These are phyloP conservation scores for Jackrogersella minutella DNA, from an alignment of 495 filamentous ascomycete species.

Conservation along the genomic window DNA sequence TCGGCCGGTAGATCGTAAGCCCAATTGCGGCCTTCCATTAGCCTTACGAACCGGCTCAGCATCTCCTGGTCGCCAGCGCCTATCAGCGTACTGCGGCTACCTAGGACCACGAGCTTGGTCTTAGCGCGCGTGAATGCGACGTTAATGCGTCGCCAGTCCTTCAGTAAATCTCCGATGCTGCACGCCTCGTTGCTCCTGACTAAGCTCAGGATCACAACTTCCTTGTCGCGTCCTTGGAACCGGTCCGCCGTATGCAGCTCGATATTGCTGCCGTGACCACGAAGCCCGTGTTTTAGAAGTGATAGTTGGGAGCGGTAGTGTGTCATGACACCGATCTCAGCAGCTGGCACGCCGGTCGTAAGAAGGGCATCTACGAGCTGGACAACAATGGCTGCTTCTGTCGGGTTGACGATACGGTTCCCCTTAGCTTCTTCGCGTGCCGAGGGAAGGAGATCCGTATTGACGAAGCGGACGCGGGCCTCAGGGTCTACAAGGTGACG, in stretches of 20 bases:
- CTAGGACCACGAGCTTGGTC: constrained; percentile 87
- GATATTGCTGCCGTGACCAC: constrained; percentile 57
- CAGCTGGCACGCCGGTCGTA: constrained; percentile 72
- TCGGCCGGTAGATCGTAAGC: constrained; percentile 70
- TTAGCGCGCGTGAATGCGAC: constrained; percentile 93
- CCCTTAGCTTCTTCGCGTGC: constrained; percentile 77
- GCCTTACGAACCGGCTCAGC: constrained; percentile 72
- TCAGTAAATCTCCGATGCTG: constrained; percentile 84
- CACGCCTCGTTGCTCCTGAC: constrained; percentile 85
- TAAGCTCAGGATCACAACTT: constrained; percentile 82
- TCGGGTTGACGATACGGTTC: constrained; percentile 83
- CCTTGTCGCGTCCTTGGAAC: constrained; percentile 96
- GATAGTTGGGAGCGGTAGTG: constrained; percentile 92
- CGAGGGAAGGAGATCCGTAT: constrained; percentile 77
- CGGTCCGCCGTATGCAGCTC: constrained; percentile 97
- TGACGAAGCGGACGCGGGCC: constrained; percentile 80
- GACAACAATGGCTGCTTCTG: constrained; percentile 75
- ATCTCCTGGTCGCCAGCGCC: constrained; percentile 73
- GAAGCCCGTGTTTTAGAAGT: constrained; percentile 55
- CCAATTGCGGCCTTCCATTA: constrained; percentile 80
- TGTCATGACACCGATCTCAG: constrained; percentile 95
- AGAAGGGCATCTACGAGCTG: constrained; percentile 84
- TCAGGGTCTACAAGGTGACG: constrained; percentile 73
- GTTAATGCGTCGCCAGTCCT: constrained; percentile 93
- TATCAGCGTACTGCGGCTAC: constrained; percentile 76